These are phyloP conservation scores for Trichophyton schoenleinii DNA, from an alignment of 2,329 filamentous ascomycete genomes.

Conservation along the genomic window DNA sequence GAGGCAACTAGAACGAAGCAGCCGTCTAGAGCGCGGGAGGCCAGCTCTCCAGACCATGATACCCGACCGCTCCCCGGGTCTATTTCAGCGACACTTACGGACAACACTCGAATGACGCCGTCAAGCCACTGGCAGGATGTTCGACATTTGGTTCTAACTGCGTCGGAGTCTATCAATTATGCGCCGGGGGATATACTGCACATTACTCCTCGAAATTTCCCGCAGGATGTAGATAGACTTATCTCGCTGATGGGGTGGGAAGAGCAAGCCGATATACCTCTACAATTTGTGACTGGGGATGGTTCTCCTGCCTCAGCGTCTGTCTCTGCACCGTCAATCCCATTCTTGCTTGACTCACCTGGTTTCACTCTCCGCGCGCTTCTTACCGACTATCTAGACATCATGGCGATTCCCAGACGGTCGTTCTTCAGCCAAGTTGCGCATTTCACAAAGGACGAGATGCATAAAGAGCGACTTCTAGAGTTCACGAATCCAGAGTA, in stretches of 20 bases:
- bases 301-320: slow-evolving; percentile 15
- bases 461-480: slow-evolving; percentile 66
- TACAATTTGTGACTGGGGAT: slow-evolving; percentile 40
- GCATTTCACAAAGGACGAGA: slow-evolving; percentile 57
- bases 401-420: slow-evolving; percentile 76
- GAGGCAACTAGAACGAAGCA: background rate
- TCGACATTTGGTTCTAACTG: slow-evolving; percentile 56
- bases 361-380: slow-evolving; percentile 57
- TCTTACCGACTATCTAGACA: slow-evolving; percentile 71
- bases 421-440: slow-evolving; percentile 71
- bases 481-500: slow-evolving; percentile 72
- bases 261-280: slow-evolving; percentile 53
- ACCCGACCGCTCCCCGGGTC: slow-evolving; percentile 47
- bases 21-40: background rate
- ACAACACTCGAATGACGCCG: slow-evolving; percentile 66
- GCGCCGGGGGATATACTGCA: slow-evolving; percentile 66
- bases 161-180: slow-evolving; percentile 37
- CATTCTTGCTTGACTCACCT: slow-evolving; percentile 25
- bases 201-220: slow-evolving; percentile 79
- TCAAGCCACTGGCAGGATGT: slow-evolving; percentile 84
- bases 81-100: slow-evolving; percentile 45
- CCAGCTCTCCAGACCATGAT: slow-evolving; percentile 19
- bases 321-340: slow-evolving; percentile 22
- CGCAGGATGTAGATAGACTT: slow-evolving; percentile 63
- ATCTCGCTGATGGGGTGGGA: slow-evolving; percentile 71